These are phyloP conservation scores for Durotheca rogersii DNA, from an alignment of 495 filamentous ascomycete species.

Conservation along the genomic window DNA sequence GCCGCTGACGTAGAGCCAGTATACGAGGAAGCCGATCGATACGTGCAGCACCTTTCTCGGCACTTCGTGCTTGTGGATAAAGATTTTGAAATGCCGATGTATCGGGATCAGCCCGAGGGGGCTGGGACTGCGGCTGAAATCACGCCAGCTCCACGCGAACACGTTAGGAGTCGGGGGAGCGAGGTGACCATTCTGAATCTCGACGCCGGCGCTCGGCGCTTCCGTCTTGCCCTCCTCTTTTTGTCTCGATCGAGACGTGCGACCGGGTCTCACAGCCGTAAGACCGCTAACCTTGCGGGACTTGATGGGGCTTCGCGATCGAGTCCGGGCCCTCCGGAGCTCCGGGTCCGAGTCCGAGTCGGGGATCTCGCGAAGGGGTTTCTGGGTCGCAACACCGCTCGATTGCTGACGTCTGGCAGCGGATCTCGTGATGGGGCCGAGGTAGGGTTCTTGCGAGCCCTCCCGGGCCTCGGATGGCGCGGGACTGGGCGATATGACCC, in stretches of 20 bases:
- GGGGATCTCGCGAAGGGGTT: slow-evolving; percentile 36
- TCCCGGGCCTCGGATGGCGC: slow-evolving; percentile 58
- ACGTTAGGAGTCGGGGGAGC: slow-evolving; percentile 58
- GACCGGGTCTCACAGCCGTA: slow-evolving; percentile 37
- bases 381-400: slow-evolving; percentile 35
- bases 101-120: slow-evolving; percentile 95
- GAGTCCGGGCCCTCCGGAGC: slow-evolving; percentile 47
- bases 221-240: slow-evolving; percentile 15
- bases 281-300: slow-evolving; percentile 50
- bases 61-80: slow-evolving; percentile 77
- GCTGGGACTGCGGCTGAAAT: slow-evolving; percentile 82
- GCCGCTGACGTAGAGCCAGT: slow-evolving; percentile 77
- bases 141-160: slow-evolving; percentile 66
- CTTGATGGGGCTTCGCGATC: slow-evolving; percentile 55
- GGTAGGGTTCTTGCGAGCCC: slow-evolving; percentile 52
- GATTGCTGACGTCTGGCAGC: slow-evolving; percentile 53
- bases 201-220: slow-evolving; percentile 21
- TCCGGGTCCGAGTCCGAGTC: slow-evolving; percentile 47
- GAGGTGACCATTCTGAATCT: slow-evolving; percentile 65
- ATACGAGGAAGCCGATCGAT: slow-evolving; percentile 90
- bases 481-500: slow-evolving; percentile 70
- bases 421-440: slow-evolving; percentile 64
- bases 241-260: slow-evolving; percentile 24
- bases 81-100: slow-evolving; percentile 70
- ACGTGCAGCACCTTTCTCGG: slow-evolving; percentile 80